These are phyloP conservation scores for Vaccinium corymbosum DNA, from an alignment of 148 eudicot genomes.

Conservation along the genomic window DNA sequence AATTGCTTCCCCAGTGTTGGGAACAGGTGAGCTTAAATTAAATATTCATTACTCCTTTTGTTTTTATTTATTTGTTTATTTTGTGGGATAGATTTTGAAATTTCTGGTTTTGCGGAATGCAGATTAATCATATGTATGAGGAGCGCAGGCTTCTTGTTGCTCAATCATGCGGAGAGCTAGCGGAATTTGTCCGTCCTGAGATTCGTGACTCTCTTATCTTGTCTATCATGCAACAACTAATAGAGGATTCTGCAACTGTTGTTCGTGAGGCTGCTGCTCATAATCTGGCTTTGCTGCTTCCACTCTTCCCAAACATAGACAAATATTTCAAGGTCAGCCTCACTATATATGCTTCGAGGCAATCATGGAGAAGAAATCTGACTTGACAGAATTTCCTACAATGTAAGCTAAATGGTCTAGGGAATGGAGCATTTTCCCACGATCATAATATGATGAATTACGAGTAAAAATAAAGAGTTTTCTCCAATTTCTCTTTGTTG, in stretches of 20 bases:
- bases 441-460: conserved; percentile 54
- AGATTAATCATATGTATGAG: conserved; percentile 97
- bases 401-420: conserved; percentile 98
- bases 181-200: conserved; percentile 92
- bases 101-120: conserved; percentile 25
- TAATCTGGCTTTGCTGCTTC: conserved; percentile 95
- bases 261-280: conserved; percentile 99
- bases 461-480: conserved; percentile 19
- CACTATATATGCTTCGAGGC: conserved; percentile 98
- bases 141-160: conserved; percentile 99
- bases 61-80: not conserved
- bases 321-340: conserved; percentile 99
- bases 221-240: conserved; percentile 93
- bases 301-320: conserved; percentile 88
- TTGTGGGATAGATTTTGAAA: conserved; percentile 15
- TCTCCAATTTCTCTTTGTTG: conserved; percentile 43
- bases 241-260: conserved; percentile 94
- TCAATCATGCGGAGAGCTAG: conserved; percentile 99
- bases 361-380: conserved; percentile 96
- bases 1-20: conserved; percentile 99
- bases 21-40: conserved; percentile 67
- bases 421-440: conserved; percentile 68
- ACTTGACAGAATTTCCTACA: conserved; percentile 94
- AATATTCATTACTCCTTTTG: conserved; percentile 1
- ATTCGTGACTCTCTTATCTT: conserved; percentile 96